Conservation (phyloP, 1,284 basidiomycete genomes). For the Cryptococcus hybrid region DNA sequence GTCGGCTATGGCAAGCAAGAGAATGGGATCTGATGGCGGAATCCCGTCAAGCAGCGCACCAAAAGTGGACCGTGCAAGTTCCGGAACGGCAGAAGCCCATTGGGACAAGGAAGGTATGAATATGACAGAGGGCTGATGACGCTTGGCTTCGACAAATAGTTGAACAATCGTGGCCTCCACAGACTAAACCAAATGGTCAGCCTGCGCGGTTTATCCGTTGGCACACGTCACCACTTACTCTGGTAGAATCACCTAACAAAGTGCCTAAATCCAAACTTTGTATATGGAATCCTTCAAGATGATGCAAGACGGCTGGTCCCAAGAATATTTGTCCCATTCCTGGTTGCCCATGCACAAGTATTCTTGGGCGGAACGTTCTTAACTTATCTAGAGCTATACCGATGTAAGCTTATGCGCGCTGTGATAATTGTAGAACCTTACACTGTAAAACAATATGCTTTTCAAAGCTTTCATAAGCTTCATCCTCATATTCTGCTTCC, state of each 20-base stretch:
- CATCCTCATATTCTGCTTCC: constrained; percentile 88
- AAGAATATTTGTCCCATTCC: constrained; percentile 92
- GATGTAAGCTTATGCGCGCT: constrained; percentile 7
- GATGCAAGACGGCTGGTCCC: constrained; percentile 86
- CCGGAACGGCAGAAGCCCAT: constrained; percentile 83
- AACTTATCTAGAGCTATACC: constrained; percentile 81
- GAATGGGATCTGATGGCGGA: constrained; percentile 84
- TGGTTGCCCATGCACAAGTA: constrained; percentile 74
- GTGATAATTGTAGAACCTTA: constrained; percentile 46
- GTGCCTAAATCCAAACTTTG: constrained; percentile 90
- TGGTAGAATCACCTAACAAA: constrained; percentile 82
- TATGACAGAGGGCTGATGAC: constrained; percentile 93
- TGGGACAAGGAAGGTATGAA: constrained; percentile 87
- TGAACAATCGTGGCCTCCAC: constrained; percentile 91
- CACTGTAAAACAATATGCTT: constrained; percentile 80
- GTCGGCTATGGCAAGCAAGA: constrained; percentile 86
- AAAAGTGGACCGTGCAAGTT: constrained; percentile 79
- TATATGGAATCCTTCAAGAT: constrained; percentile 93
- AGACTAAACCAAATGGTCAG: constrained; percentile 56
- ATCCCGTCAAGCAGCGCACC: constrained; percentile 88
- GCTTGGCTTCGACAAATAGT: constrained; percentile 95
- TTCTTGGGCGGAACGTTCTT: constrained; percentile 84
- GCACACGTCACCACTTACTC: constrained; percentile 56
- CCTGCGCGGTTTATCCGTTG: too few relatives aligned
- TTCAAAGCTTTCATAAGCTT: constrained; percentile 67